These are phyloP conservation scores for Solanum arcanum DNA, from an alignment of 257 asterid genomes.

Conservation along the genomic window DNA sequence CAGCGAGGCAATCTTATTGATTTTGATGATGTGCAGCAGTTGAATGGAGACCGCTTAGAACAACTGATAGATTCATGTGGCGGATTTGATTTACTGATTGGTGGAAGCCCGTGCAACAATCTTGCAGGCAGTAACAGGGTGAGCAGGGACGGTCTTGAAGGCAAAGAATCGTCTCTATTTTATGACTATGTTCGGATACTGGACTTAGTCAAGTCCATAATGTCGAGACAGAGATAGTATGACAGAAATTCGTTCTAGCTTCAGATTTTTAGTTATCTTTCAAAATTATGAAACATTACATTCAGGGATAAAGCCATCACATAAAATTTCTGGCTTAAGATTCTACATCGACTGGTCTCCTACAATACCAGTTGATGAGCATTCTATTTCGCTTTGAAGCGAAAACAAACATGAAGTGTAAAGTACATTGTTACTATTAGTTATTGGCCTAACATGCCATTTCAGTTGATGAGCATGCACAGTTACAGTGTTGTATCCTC, in stretches of 20 bases:
- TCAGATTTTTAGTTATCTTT: background rate
- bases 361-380: background rate
- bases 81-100: background rate
- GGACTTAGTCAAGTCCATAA: background rate
- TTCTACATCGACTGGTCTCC: background rate
- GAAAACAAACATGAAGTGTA: background rate
- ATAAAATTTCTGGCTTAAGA: background rate
- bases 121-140: background rate
- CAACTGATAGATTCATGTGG: background rate
- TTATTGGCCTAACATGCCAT: background rate
- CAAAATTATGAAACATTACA: background rate
- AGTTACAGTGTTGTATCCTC: background rate
- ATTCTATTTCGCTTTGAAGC: background rate
- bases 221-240: background rate
- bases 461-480: background rate
- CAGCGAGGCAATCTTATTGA: background rate
- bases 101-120: background rate
- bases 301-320: background rate
- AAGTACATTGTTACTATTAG: background rate
- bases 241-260: background rate
- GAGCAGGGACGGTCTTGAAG: background rate
- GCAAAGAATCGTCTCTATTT: background rate
- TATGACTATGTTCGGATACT: background rate
- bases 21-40: background rate
- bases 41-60: background rate